Evolutionary conservation across 805 yeast species (phyloP).

Genomic region (Teunomyces panamensis): DNA sequence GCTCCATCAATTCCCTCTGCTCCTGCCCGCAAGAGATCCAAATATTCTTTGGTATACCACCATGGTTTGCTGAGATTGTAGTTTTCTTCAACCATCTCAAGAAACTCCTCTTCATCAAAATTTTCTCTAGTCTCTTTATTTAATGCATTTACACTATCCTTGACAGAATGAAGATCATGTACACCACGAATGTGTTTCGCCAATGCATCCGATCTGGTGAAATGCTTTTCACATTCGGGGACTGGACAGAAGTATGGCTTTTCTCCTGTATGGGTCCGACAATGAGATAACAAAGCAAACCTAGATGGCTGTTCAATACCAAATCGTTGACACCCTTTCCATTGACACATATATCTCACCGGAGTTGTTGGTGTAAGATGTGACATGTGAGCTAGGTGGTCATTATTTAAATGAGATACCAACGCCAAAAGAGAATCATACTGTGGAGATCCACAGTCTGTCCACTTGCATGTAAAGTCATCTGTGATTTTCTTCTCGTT

Average conservation of each 20-base stretch:
- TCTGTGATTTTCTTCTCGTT: not conserved
- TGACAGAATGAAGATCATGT: constrained; percentile 49
- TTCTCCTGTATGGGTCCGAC: constrained; percentile 65
- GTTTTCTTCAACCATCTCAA: constrained; percentile 29
- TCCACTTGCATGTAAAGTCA: constrained; percentile 30
- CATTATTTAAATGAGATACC: constrained; percentile 30
- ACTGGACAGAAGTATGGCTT: constrained; percentile 59
- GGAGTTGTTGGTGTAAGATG: constrained; percentile 19
- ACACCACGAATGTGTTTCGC: constrained; percentile 60
- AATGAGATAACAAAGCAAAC: constrained; percentile 59
- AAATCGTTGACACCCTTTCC: constrained; percentile 56
- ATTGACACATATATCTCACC: constrained; percentile 50
- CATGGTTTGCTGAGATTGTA: constrained; percentile 37
- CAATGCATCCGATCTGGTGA: constrained; percentile 59
- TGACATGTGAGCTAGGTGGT: constrained; percentile 21
- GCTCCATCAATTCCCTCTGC: not conserved
- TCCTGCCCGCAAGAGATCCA: constrained; percentile 20
- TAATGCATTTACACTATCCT: constrained; percentile 27
- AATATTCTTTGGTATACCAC: constrained; percentile 37
- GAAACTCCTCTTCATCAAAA: constrained; percentile 23
- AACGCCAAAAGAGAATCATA: constrained; percentile 18
- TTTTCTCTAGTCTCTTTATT: constrained; percentile 23
- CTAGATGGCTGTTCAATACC: constrained; percentile 53
- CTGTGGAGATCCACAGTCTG: constrained; percentile 20
- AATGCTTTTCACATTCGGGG: constrained; percentile 63